phyloP scores from a whole-genome alignment of 106 monocot genomes.

The Dendrobium officinale region DNA sequence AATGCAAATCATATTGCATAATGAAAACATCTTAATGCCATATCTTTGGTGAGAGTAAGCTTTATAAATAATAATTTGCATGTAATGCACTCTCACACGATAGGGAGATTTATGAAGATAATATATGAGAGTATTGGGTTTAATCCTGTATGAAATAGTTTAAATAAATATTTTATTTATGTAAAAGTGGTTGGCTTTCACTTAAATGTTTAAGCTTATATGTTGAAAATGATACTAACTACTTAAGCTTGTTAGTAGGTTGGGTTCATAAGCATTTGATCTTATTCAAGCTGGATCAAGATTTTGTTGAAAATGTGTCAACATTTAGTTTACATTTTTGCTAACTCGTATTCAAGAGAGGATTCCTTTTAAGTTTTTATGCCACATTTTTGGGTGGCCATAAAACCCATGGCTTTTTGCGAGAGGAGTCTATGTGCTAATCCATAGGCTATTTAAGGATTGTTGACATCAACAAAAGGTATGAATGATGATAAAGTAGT shows the following conservation, averaged over 20 bases:
- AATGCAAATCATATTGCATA: background rate
- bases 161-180: background rate
- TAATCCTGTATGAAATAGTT: background rate
- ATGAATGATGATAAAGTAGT: too few species aligned
- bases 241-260: too few species aligned
- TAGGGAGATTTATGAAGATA: background rate
- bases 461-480: too few species aligned
- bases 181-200: background rate
- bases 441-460: too few species aligned
- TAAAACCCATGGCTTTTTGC: background rate
- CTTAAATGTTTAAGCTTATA: too few species aligned
- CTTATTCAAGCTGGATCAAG: background rate
- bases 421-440: background rate
- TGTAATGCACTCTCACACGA: background rate
- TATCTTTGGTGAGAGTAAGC: background rate
- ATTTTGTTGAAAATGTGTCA: background rate
- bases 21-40: background rate
- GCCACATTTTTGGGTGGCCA: background rate
- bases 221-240: too few species aligned
- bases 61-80: background rate
- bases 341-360: background rate
- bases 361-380: background rate
- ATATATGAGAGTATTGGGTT: background rate
- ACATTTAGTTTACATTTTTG: background rate
- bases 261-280: background rate